Percentiles rank a stretch among this genome's conserved stretches.
These are phyloP conservation scores for Plasmodium sp. DNA, from an alignment of 169 alveolate species.

Conservation along the genomic window DNA sequence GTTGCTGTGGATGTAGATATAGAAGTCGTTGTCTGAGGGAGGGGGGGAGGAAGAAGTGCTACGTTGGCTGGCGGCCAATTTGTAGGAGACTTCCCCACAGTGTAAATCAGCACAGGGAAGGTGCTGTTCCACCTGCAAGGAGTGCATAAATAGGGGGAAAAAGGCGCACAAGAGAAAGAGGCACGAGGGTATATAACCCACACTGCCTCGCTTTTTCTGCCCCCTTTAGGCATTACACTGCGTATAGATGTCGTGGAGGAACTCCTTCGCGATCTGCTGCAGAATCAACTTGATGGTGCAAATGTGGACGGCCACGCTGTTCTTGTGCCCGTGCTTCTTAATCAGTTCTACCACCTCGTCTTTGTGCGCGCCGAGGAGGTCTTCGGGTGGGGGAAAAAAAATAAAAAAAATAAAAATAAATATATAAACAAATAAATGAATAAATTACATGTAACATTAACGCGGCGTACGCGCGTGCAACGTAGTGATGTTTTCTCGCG, in stretches of 20 bases:
- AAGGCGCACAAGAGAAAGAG: not conserved
- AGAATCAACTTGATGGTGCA: conserved; percentile 49
- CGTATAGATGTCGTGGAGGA: conserved; percentile 10
- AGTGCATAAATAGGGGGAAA: not conserved
- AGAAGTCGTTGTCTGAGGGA: conserved; percentile 51
- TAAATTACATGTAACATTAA: not conserved
- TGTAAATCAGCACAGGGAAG: not conserved
- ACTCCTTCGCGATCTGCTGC: conserved; percentile 62
- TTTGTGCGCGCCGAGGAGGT: conserved; percentile 1
- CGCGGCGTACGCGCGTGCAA: not conserved
- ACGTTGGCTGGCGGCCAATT: not conserved
- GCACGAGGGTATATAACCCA: not conserved
- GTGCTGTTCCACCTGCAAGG: not conserved
- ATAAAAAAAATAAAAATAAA: not conserved
- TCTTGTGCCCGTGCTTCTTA: conserved; percentile 46
- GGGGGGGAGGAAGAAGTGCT: not conserved
- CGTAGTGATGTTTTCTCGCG: not conserved
- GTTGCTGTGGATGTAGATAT: conserved; percentile 54
- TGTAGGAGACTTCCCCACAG: not conserved
- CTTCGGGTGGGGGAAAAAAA: not conserved
- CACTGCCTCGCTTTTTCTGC: not conserved
- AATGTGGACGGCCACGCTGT: conserved; percentile 48
- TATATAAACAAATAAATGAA: not conserved
- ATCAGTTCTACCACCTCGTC: conserved; percentile 40
- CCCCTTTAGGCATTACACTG: conserved; percentile 18